These are phyloP conservation scores for Aquilaria agallochum DNA, from an alignment of 441 rosid genomes.

Conservation along the genomic window DNA sequence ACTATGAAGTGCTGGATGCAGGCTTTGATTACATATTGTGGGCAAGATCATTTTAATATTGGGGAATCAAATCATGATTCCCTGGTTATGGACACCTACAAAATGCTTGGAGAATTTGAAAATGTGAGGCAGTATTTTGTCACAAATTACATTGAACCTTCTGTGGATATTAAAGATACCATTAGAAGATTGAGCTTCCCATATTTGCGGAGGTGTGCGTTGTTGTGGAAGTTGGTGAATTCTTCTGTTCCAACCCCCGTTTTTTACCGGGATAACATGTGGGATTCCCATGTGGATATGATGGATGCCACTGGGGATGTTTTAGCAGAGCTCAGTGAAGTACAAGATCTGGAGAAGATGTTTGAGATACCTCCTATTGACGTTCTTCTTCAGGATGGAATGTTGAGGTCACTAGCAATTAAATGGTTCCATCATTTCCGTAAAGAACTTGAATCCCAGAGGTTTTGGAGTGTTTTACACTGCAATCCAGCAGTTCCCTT, in stretches of 20 bases:
- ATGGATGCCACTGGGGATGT: conserved; percentile 30
- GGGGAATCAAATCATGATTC: conserved; percentile 33
- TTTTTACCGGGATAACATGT: conserved; percentile 31
- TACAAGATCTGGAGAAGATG: conserved; percentile 64
- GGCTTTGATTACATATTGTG: conserved; percentile 60
- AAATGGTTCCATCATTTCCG: conserved; percentile 76
- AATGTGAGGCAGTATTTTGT: conserved; percentile 48
- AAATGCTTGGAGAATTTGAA: conserved; percentile 45
- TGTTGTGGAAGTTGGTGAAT: conserved; percentile 82
- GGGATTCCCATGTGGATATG: conserved; percentile 34
- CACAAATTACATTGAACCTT: conserved; percentile 44
- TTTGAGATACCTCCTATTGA: conserved; percentile 76
- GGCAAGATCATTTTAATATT: conserved; percentile 29
- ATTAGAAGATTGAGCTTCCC: conserved; percentile 75
- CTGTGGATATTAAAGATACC: conserved; percentile 43
- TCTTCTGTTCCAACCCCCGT: conserved; percentile 54
- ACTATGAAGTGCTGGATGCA: conserved; percentile 39
- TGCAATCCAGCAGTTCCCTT: conserved; percentile 74
- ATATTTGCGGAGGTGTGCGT: conserved; percentile 91
- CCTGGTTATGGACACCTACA: conserved; percentile 58
- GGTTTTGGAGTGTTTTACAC: conserved; percentile 32
- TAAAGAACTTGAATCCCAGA: conserved; percentile 37
- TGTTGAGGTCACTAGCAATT: conserved; percentile 41
- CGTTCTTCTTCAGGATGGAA: conserved; percentile 52
- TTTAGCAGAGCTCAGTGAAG: conserved; percentile 52